phyloP scores from a whole-genome alignment of 2,329 filamentous ascomycete species.

The Fusarium sp. region DNA sequence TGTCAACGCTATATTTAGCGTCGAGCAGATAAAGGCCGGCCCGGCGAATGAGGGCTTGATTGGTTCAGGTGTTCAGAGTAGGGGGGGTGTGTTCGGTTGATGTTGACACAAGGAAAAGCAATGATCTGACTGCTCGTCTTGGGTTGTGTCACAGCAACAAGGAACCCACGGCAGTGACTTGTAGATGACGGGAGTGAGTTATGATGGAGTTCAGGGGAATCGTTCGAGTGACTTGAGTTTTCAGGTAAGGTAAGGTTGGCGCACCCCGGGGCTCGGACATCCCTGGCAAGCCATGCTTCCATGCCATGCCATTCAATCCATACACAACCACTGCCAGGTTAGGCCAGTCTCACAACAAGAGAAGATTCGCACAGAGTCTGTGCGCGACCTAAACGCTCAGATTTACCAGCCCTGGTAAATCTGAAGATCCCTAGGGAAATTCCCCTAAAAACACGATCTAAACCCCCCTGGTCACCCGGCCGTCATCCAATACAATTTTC shows the following conservation, averaged over 20 bases:
- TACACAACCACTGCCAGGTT: neutral
- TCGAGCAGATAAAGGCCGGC: conserved; percentile 29
- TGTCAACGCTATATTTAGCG: conserved; percentile 17
- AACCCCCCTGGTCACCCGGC: conserved; percentile 30
- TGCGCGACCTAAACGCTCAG: conserved; percentile 24
- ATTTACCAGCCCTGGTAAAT: no score
- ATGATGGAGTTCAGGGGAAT: conserved; percentile 17
- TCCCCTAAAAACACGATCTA: conserved; percentile 39
- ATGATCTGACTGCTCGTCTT: conserved; percentile 44
- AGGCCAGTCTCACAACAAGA: conserved; percentile 1
- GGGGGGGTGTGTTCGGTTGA: conserved; percentile 22
- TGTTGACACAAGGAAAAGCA: conserved; percentile 43
- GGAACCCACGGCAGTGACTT: conserved; percentile 31
- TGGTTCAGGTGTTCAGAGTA: conserved; percentile 2
- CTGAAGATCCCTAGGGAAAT: conserved; percentile 43
- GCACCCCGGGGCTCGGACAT: conserved; percentile 7
- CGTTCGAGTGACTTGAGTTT: conserved; percentile 23
- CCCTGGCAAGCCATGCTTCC: neutral
- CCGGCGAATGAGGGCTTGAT: conserved; percentile 25
- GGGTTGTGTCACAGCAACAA: conserved; percentile 30
- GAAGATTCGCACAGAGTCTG: conserved; percentile 28
- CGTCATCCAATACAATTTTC: conserved; percentile 35
- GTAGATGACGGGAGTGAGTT: conserved; percentile 25
- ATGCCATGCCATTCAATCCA: neutral
- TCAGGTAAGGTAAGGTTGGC: conserved; percentile 10